phyloP scores from a whole-genome alignment of 805 yeast genomes.

The Pichia nakasei region DNA sequence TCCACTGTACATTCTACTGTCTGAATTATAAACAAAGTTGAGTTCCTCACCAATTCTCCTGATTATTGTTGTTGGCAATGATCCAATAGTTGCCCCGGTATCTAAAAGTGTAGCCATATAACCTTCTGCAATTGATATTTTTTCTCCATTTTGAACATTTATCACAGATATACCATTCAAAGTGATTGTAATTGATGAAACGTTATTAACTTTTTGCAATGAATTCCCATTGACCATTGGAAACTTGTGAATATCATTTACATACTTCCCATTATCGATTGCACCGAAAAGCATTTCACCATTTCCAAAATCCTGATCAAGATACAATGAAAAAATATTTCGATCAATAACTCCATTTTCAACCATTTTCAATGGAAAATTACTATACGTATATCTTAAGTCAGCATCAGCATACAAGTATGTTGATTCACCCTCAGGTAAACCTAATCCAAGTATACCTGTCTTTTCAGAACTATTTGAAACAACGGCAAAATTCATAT shows the following conservation, averaged over 20 bases:
- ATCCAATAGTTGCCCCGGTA: constrained; percentile 47
- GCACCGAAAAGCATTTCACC: constrained; percentile 67
- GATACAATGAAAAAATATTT: constrained; percentile 52
- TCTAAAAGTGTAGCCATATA: constrained; percentile 40
- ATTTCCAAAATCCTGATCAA: constrained; percentile 34
- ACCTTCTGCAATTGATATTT: constrained; percentile 17
- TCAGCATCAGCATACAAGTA: background rate
- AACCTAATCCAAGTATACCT: constrained; percentile 72
- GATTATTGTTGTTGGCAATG: constrained; percentile 31
- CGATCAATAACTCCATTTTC: constrained; percentile 46
- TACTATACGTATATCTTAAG: constrained; percentile 41
- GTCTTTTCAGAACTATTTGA: constrained; percentile 18
- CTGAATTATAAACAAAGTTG: constrained; percentile 33
- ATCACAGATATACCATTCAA: constrained; percentile 5
- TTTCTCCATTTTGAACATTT: background rate
- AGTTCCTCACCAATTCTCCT: constrained; percentile 21
- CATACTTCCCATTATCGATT: constrained; percentile 53
- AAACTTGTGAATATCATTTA: constrained; percentile 40
- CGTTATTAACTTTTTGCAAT: background rate
- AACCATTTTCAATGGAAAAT: constrained; percentile 56
- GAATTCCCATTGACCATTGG: constrained; percentile 37
- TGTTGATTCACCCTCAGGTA: constrained; percentile 54
- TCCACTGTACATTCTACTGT: constrained; percentile 36
- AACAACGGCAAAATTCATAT: constrained; percentile 67
- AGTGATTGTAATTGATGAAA: constrained; percentile 27